Evolutionary conservation across 495 filamentous ascomycete species (phyloP).

Genomic region (Alectoria sarmentosa): DNA sequence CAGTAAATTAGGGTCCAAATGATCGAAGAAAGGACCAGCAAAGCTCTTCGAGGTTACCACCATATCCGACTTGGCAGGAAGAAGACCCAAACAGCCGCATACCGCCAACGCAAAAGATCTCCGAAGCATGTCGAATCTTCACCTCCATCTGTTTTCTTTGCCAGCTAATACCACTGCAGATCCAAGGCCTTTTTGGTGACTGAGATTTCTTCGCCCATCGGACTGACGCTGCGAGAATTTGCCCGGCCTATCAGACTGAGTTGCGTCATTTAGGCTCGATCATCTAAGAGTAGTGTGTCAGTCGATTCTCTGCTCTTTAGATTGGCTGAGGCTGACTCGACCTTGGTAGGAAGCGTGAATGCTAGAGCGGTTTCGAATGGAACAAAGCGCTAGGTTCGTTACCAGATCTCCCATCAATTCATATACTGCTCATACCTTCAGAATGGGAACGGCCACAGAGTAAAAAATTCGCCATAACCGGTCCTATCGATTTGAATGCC

Average conservation of each 20-base stretch:
- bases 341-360: background rate
- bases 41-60: slow-evolving; percentile 25
- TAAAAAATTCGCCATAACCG: background rate
- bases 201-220: background rate
- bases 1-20: slow-evolving; percentile 27
- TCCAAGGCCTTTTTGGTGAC: slow-evolving; percentile 16
- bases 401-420: background rate
- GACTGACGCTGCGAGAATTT: background rate
- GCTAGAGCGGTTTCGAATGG: background rate
- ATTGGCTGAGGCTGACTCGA: background rate
- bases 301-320: background rate
- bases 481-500: background rate
- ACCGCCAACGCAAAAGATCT: slow-evolving; percentile 61
- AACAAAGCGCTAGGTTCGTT: background rate
- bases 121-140: slow-evolving; percentile 39
- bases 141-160: background rate
- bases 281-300: background rate
- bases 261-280: background rate
- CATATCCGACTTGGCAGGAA: slow-evolving; percentile 30
- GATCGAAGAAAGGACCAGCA: slow-evolving; percentile 31
- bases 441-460: background rate
- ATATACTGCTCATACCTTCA: background rate
- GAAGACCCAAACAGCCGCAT: slow-evolving; percentile 37
- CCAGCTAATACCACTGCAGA: slow-evolving; percentile 14
- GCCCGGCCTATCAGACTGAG: background rate